phyloP scores from a whole-genome alignment of 768 basidiomycete species.

The Suillus alpinus region DNA sequence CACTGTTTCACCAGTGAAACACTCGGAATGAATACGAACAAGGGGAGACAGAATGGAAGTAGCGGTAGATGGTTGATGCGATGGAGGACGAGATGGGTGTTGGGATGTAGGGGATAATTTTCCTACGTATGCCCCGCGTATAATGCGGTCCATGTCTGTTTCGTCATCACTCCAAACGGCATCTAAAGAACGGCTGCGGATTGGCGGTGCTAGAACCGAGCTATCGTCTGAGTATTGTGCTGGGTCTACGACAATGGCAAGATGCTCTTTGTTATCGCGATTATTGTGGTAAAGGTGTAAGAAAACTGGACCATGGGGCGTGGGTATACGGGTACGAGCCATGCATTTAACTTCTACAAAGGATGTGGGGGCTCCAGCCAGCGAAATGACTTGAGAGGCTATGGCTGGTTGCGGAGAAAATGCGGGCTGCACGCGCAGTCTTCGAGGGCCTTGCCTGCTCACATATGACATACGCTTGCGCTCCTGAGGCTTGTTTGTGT shows the following conservation, averaged over 20 bases:
- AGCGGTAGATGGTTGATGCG: slow-evolving; percentile 10
- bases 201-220: slow-evolving; percentile 45
- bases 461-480: slow-evolving; percentile 57
- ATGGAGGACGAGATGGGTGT: slow-evolving; percentile 38
- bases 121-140: slow-evolving; percentile 91
- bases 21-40: slow-evolving; percentile 96
- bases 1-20: slow-evolving; percentile 97
- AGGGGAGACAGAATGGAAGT: slow-evolving; percentile 64
- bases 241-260: slow-evolving; percentile 92
- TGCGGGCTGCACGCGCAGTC: slow-evolving; percentile 43
- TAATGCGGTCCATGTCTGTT: slow-evolving; percentile 91
- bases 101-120: slow-evolving; percentile 60
- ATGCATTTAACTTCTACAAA: slow-evolving; percentile 81
- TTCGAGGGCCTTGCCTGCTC: slow-evolving; percentile 75
- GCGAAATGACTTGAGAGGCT: background rate
- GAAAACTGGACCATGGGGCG: slow-evolving; percentile 90
- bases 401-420: slow-evolving; percentile 22
- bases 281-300: slow-evolving; percentile 95
- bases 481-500: slow-evolving; percentile 32
- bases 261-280: slow-evolving; percentile 89
- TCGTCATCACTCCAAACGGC: slow-evolving; percentile 80
- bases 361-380: slow-evolving; percentile 5
- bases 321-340: slow-evolving; percentile 96
- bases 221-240: slow-evolving; percentile 66
- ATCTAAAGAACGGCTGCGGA: slow-evolving; percentile 81